phyloP scores from a whole-genome alignment of 169 alveolate species.

The Cardiosporidium cionae region DNA sequence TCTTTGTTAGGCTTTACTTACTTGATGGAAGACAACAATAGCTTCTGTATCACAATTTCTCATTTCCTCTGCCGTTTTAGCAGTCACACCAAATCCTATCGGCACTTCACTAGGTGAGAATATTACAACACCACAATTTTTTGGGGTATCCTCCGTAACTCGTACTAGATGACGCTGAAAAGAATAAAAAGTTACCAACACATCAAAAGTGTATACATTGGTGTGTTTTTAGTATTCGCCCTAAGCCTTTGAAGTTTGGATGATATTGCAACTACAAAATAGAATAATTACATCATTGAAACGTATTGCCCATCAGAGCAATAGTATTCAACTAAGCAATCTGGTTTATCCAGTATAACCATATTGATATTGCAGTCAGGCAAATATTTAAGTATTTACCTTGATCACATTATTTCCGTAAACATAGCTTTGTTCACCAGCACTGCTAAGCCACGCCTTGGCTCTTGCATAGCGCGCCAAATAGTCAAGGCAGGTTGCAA shows the following conservation, averaged over 20 bases:
- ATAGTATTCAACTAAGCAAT: no score
- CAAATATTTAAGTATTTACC: constrained; percentile 9
- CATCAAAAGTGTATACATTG: not conserved
- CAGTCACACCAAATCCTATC: constrained; percentile 84
- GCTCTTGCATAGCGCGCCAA: constrained; percentile 77
- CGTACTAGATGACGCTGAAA: constrained; percentile 70
- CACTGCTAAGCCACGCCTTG: constrained; percentile 87
- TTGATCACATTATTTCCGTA: constrained; percentile 87
- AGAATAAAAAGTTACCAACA: no score
- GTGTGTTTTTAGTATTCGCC: not conserved
- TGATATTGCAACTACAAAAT: no score
- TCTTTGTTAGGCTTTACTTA: not conserved
- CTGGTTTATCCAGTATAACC: no score
- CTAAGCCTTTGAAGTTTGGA: not conserved
- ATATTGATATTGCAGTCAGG: no score
- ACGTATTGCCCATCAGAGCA: no score
- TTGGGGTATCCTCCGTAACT: constrained; percentile 38
- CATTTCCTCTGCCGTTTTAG: constrained; percentile 74
- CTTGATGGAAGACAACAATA: constrained; percentile 64
- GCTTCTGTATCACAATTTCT: constrained; percentile 67
- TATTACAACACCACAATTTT: constrained; percentile 30
- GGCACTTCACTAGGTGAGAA: constrained; percentile 34
- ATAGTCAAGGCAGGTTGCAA: constrained; percentile 79
- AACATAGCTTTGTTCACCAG: constrained; percentile 81
- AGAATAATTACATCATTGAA: no score